phyloP scores from a whole-genome alignment of 129 eudicot genomes.

The carrot (Daucus carota) region DNA sequence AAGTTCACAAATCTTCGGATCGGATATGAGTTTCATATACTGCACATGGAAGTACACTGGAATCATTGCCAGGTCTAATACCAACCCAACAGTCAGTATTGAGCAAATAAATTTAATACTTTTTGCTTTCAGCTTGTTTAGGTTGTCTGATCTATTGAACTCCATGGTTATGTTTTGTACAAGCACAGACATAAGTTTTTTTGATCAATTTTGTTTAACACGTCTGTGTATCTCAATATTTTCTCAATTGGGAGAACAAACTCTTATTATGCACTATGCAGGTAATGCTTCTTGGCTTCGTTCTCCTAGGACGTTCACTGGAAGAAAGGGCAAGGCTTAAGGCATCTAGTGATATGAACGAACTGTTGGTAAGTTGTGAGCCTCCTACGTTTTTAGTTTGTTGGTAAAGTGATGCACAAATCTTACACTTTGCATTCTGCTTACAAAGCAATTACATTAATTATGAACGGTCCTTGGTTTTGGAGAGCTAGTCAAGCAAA shows the following conservation, averaged over 20 bases:
- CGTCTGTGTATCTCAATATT: background rate
- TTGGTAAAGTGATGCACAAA: constrained; percentile 1
- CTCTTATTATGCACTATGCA: constrained; percentile 43
- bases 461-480: background rate
- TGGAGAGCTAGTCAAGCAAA: background rate
- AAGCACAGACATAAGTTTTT: background rate
- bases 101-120: background rate
- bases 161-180: background rate
- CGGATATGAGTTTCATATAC: too few relatives aligned
- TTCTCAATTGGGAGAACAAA: constrained; percentile 23
- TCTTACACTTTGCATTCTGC: background rate
- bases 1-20: too few relatives aligned
- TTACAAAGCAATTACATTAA: background rate
- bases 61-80: too few relatives aligned
- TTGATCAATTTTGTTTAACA: background rate
- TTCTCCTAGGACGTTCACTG: constrained; percentile 84
- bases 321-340: constrained; percentile 91
- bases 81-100: background rate
- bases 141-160: background rate
- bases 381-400: background rate
- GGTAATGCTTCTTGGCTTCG: constrained; percentile 99
- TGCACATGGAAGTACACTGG: too few relatives aligned
- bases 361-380: constrained; percentile 59
- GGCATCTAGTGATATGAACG: constrained; percentile 95
- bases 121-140: background rate